A percentile compares a stretch with the other conserved stretches of the same genome.
phyloP scores from a whole-genome alignment of 2,329 filamentous ascomycete genomes.

The Grosmannia serpens region DNA sequence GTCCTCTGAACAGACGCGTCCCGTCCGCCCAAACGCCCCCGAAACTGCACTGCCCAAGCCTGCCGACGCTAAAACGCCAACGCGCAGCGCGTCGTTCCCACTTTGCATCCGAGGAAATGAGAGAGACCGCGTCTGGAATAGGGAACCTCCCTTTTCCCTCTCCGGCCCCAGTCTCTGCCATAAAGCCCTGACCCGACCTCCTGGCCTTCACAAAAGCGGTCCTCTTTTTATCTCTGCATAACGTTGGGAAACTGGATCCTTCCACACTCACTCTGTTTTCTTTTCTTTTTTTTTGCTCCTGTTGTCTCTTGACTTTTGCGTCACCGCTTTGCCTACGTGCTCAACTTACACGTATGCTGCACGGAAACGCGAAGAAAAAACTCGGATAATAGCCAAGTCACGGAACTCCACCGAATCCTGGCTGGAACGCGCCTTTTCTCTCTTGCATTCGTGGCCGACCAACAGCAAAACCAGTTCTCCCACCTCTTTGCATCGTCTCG shows the following conservation, averaged over 20 bases:
- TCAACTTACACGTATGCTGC: neutral
- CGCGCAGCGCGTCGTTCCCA: slow-evolving; percentile 14
- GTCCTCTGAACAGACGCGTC: slow-evolving; percentile 8
- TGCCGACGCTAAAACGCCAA: slow-evolving; percentile 14
- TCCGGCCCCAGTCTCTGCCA: neutral
- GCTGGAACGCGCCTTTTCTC: slow-evolving; percentile 1
- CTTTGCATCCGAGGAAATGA: slow-evolving; percentile 9
- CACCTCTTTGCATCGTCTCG: neutral
- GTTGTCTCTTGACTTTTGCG: neutral
- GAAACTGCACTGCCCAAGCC: neutral
- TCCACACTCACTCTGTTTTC: neutral
- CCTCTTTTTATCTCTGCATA: neutral
- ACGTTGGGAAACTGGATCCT: neutral
- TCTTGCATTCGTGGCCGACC: slow-evolving; percentile 3
- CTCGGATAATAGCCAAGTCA: neutral
- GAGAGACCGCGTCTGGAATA: slow-evolving; percentile 13
- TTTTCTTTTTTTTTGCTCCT: neutral
- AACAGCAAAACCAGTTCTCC: neutral
- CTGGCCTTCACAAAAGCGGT: neutral
- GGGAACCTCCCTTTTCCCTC: slow-evolving; percentile 8
- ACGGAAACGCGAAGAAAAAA: slow-evolving; percentile 2
- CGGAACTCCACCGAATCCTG: slow-evolving; percentile 1
- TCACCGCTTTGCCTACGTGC: neutral
- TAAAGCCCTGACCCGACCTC: neutral
- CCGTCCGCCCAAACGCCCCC: neutral